Conservation (phyloP, 2,329 filamentous ascomycete genomes). For the Cytospora piceicola region DNA sequence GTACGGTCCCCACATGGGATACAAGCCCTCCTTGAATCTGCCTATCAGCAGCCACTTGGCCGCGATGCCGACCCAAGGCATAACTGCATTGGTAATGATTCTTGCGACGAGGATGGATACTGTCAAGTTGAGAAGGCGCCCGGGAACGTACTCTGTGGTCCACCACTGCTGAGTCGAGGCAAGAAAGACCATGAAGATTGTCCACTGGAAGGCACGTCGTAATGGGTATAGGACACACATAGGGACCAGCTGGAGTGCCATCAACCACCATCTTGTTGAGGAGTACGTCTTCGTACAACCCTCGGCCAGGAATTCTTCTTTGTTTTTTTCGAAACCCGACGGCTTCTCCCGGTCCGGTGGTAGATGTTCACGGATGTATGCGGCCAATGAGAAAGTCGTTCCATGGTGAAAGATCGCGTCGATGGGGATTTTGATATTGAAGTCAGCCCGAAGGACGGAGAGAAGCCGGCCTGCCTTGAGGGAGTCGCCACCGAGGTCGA, state of each 20-base stretch:
- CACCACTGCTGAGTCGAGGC: constrained; percentile 45
- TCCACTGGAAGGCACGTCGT: constrained; percentile 56
- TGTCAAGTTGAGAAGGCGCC: constrained; percentile 53
- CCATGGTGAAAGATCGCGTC: constrained; percentile 55
- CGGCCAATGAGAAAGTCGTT: constrained; percentile 46
- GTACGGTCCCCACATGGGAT: constrained; percentile 63
- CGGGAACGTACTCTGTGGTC: constrained; percentile 45
- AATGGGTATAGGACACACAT: constrained; percentile 54
- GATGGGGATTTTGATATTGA: constrained; percentile 52
- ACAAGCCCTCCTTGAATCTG: constrained; percentile 55
- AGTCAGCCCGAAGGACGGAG: constrained; percentile 54
- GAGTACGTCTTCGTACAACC: constrained; percentile 43
- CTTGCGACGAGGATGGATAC: constrained; percentile 50
- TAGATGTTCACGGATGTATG: constrained; percentile 20
- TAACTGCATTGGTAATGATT: constrained; percentile 43
- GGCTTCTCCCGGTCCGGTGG: constrained; percentile 2
- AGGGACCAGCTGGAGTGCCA: constrained; percentile 56
- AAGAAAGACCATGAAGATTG: constrained; percentile 54
- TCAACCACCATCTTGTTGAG: constrained; percentile 53
- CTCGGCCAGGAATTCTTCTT: constrained; percentile 18
- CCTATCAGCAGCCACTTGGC: constrained; percentile 61
- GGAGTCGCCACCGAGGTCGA: constrained; percentile 57
- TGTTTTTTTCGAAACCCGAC: not conserved
- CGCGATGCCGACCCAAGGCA: constrained; percentile 52
- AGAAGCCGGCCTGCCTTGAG: constrained; percentile 56